Evolutionary conservation across 2,329 filamentous ascomycete species (phyloP), one percentile per base, ranked within the genome.

Genomic region (Exophiala xenobiotica): DNA sequence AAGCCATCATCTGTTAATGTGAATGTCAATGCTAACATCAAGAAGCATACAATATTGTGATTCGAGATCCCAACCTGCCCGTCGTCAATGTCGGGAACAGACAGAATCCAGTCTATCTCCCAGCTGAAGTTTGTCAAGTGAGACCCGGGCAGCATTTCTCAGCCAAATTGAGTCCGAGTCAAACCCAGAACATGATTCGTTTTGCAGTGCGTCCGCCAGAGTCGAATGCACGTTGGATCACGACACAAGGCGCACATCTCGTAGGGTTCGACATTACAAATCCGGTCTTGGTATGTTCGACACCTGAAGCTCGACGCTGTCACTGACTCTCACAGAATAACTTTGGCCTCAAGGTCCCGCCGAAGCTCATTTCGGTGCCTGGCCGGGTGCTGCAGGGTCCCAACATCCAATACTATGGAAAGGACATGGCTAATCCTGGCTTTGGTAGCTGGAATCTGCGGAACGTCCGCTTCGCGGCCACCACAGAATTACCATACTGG

Each of bases 321-420:
- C 16, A 8, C 14, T 23, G 20, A 44, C 48, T 49, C 22, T 43
- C 35, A 23, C 19, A 53, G 35, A 74, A 77, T 6, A 86, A 81
- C 2, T 76, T 82, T 19, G 56, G 46, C 4, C 31, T 61, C 26
- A 24, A 42, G 1, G 77, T 90, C 2, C 75, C 73, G 5, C 77
- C 78, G 9, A 68, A 74, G 1, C 75, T 96, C 26, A 73, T 95
- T 26, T 87, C 86, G 0, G 87, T 96, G 0, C 74, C 76, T 1
- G 91, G 82, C 1, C 83, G 90, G 4, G 78, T 92, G 33, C 76
- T 95, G 0, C n/a, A n/a, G n/a, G n/a, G n/a, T n/a, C n/a, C n/a
- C n/a, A n/a, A n/a, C n/a, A n/a, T n/a, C n/a, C n/a, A n/a, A n/a
- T n/a, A n/a, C n/a, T n/a, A n/a, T n/a, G n/a, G n/a, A n/a, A n/a